phyloP scores from a whole-genome alignment of 495 filamentous ascomycete genomes.

The Penicillium paradoxum region DNA sequence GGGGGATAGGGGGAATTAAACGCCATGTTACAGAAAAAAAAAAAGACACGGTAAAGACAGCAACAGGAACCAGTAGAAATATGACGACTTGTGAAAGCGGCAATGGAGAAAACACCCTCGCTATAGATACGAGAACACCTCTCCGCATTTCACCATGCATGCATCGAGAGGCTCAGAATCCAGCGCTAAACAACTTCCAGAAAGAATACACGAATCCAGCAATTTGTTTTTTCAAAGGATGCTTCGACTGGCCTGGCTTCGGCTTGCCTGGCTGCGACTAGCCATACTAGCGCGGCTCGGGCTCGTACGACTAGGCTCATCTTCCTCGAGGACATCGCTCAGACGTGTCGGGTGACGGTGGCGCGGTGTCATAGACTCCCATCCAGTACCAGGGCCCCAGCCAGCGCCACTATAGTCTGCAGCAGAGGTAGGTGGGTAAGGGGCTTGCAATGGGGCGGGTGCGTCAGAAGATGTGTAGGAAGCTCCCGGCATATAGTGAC shows the following conservation, averaged over 20 bases:
- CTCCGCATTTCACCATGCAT: neutral
- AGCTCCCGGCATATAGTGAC: constrained; percentile 43
- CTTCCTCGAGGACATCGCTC: constrained; percentile 85
- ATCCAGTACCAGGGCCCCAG: constrained; percentile 60
- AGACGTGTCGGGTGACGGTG: constrained; percentile 93
- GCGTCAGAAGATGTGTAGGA: constrained; percentile 39
- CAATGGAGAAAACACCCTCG: neutral
- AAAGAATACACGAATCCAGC: neutral
- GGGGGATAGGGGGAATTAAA: constrained; percentile 2
- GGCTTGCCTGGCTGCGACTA: constrained; percentile 32
- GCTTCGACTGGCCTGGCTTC: neutral
- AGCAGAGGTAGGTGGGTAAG: constrained; percentile 24
- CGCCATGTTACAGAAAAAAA: neutral
- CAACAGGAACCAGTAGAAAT: neutral
- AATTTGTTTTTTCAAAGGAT: neutral
- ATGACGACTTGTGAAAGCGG: neutral
- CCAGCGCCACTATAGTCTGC: constrained; percentile 57
- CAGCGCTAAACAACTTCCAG: neutral
- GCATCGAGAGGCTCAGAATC: neutral
- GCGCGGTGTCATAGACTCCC: constrained; percentile 70
- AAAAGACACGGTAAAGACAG: neutral
- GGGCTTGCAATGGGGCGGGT: constrained; percentile 26
- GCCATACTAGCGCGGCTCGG: constrained; percentile 50
- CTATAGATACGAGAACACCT: neutral
- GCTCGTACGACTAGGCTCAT: constrained; percentile 55